Evolutionary conservation across 768 basidiomycete species (phyloP).

Genomic region (Pisolithus marmoratus): DNA sequence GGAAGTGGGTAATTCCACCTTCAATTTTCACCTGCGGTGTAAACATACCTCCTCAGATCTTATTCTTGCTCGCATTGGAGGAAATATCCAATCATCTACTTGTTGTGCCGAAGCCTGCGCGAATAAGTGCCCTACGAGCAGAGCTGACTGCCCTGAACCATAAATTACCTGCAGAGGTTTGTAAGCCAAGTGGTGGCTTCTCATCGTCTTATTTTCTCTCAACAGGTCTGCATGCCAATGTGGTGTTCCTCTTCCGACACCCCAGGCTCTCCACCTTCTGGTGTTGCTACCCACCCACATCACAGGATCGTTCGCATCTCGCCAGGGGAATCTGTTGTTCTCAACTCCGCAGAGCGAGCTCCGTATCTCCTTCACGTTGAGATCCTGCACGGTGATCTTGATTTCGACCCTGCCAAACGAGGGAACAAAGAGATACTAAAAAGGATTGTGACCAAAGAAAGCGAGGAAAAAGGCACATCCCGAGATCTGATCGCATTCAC

Average conservation of each 20-base stretch:
- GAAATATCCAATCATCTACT: slow-evolving; percentile 89
- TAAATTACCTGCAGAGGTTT: slow-evolving; percentile 91
- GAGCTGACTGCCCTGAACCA: slow-evolving; percentile 95
- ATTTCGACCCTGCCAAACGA: slow-evolving; percentile 83
- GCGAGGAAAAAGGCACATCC: slow-evolving; percentile 52
- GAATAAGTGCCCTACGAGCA: slow-evolving; percentile 93
- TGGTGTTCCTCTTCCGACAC: slow-evolving; percentile 77
- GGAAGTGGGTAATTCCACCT: slow-evolving; percentile 48
- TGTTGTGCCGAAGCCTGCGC: slow-evolving; percentile 88
- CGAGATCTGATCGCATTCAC: slow-evolving; percentile 48
- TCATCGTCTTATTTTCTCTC: slow-evolving; percentile 4
- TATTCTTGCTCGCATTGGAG: slow-evolving; percentile 85
- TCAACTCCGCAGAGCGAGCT: slow-evolving; percentile 95
- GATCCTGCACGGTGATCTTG: slow-evolving; percentile 82
- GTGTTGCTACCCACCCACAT: slow-evolving; percentile 56
- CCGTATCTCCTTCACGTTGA: slow-evolving; percentile 93
- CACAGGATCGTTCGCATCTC: slow-evolving; percentile 96
- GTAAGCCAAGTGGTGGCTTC: slow-evolving; percentile 4
- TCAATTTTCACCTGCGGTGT: background rate
- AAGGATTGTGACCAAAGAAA: slow-evolving; percentile 65
- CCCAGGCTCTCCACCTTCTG: slow-evolving; percentile 27
- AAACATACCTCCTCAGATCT: slow-evolving; percentile 43
- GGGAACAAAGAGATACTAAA: slow-evolving; percentile 82
- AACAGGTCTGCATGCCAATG: slow-evolving; percentile 80
- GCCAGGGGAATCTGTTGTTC: slow-evolving; percentile 93